Evolutionary conservation across 1,284 basidiomycete species (phyloP), one percentile per base, ranked within the genome.

Genomic region (Ceratobasidium sp.): DNA sequence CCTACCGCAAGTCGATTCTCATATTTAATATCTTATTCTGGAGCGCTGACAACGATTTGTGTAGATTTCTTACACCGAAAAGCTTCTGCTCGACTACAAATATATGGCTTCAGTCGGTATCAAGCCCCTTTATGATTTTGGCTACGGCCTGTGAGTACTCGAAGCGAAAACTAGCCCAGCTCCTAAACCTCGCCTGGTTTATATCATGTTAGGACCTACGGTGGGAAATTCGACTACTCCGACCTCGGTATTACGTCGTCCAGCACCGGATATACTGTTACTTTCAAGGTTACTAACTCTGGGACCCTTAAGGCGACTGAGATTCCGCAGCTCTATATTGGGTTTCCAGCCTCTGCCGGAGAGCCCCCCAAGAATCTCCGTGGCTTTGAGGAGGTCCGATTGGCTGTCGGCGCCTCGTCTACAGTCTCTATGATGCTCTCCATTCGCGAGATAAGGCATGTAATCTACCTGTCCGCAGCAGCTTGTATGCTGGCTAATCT

Each of bases 271-370:
- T 70, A 66, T 38, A 80, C 79, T 20, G 69, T 81, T n/a, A 71
- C 79, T n/a, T 81, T 81, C 71, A 77, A 68, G 38, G 77, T 81
- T 7, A 78, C 59, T 33, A 81, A 81, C 65, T 81, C 77, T 18
- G 81, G 81, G 10, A 62, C 78, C 10, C 77, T 70, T 20, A 78
- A 71, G n/a, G 81, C 80, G 3, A 80, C 78, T 6, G 81, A 81
- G 68, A 80, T 81, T 57, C 66, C 80, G 30, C 80, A 81, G 44
- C 70, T 81, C 35, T 81, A 81, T 69, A 62, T 81, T 20, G 81
- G 80, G 23, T 81, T 80, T 73, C 81, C 81, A 10, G 12, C 70
- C 30, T 68, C 78, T 20, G 77, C 76, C 44, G 81, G 80, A 14
- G 81, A 81, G 60, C 81, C 81, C 23, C 79, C 79, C 3, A 80